phyloP scores from a whole-genome alignment of 148 eudicot genomes.

The Dysphania ambrosioides region DNA sequence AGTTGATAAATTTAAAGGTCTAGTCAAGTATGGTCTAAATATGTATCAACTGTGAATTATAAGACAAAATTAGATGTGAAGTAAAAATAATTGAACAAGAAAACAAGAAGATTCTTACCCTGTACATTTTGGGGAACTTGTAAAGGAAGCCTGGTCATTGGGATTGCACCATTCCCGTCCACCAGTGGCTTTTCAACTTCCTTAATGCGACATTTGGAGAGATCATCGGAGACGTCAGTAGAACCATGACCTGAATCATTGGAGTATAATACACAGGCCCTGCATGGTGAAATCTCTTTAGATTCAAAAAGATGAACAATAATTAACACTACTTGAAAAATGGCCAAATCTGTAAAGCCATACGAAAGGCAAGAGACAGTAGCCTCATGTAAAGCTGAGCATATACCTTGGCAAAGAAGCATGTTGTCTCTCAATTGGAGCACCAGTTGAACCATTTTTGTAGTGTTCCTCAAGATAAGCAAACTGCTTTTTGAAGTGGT shows the following conservation, averaged over 20 bases:
- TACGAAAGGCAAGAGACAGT: not conserved
- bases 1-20: not conserved
- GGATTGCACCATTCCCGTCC: conserved; percentile 50
- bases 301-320: not conserved
- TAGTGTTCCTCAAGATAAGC: conserved; percentile 92
- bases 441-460: conserved; percentile 68
- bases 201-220: conserved; percentile 70
- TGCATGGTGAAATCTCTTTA: conserved; percentile 28
- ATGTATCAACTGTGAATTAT: not conserved
- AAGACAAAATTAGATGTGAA: not conserved
- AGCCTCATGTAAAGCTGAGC: not conserved
- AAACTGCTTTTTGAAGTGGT: conserved; percentile 96
- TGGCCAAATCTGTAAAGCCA: not conserved
- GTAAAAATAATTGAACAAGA: not conserved
- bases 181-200: conserved; percentile 56
- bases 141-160: conserved; percentile 67
- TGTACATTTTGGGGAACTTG: conserved; percentile 78
- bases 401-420: conserved; percentile 84
- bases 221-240: conserved; percentile 60
- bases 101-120: conserved; percentile 36
- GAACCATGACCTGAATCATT: conserved; percentile 53
- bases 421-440: conserved; percentile 90
- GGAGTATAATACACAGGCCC: conserved; percentile 70
- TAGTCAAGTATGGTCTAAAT: not conserved
- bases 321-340: not conserved